Conservation (phyloP, 345 rosid genomes). For the Acer negundo region DNA sequence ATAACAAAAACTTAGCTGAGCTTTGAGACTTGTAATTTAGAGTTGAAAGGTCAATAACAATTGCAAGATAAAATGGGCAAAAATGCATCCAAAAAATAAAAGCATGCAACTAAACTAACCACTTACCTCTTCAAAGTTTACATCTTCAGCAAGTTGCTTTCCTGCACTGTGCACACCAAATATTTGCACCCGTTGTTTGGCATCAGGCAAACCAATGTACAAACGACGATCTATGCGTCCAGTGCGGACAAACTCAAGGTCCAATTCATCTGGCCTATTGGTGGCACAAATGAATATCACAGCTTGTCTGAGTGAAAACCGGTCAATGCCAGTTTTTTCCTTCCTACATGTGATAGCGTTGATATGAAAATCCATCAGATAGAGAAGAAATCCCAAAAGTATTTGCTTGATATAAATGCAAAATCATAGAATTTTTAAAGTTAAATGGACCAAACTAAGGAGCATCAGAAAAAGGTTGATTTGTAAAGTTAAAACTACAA, state of each 20-base stretch:
- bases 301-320: constrained; percentile 92
- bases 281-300: constrained; percentile 99
- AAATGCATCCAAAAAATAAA: neutral
- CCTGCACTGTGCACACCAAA: constrained; percentile 89
- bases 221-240: constrained; percentile 96
- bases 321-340: constrained; percentile 85
- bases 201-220: constrained; percentile 93
- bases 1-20: constrained; percentile 10
- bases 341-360: constrained; percentile 47
- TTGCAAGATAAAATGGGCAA: neutral
- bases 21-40: constrained; percentile 1
- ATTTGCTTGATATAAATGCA: neutral
- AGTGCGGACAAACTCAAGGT: constrained; percentile 87
- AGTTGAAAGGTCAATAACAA: neutral
- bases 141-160: constrained; percentile 83
- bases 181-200: constrained; percentile 87
- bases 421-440: neutral
- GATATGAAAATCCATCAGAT: constrained; percentile 20
- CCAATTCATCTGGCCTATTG: constrained; percentile 95
- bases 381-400: neutral
- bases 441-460: neutral
- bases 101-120: neutral
- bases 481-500: neutral
- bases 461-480: neutral
- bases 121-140: constrained; percentile 74